These are phyloP conservation scores for Tuber brumale DNA, from an alignment of 495 filamentous ascomycete species.

Conservation along the genomic window DNA sequence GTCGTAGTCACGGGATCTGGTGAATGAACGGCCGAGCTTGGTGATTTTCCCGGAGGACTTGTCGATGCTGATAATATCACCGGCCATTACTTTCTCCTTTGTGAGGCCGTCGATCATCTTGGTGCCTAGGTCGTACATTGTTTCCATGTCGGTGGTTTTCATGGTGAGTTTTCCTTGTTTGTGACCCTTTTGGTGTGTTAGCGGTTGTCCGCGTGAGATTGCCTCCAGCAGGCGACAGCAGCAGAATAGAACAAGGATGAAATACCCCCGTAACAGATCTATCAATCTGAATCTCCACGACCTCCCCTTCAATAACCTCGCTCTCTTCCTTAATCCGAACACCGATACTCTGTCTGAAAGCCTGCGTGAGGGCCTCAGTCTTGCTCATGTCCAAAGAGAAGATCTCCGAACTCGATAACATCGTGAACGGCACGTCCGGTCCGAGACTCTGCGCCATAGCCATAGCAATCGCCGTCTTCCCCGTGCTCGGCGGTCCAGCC, in stretches of 20 bases:
- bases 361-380: constrained; percentile 94
- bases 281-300: constrained; percentile 98
- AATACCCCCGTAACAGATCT: constrained; percentile 83
- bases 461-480: constrained; percentile 98
- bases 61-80: constrained; percentile 96
- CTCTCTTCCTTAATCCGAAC: constrained; percentile 97
- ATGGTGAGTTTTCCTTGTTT: constrained; percentile 99
- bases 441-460: constrained; percentile 96
- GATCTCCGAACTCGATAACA: constrained; percentile 89
- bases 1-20: constrained; percentile 92
- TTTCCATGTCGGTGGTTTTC: constrained; percentile 99
- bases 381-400: constrained; percentile 99
- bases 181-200: constrained; percentile 52
- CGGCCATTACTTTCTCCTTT: constrained; percentile 96
- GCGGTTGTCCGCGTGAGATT: constrained; percentile 1
- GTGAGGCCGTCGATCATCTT: constrained; percentile 99
- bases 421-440: constrained; percentile 89
- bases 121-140: constrained; percentile 96
- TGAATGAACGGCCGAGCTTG: constrained; percentile 88
- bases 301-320: constrained; percentile 97
- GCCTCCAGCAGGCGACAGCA: not conserved
- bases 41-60: constrained; percentile 97
- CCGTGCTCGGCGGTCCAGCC: constrained; percentile 92
- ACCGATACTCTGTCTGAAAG: constrained; percentile 93
- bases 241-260: constrained; percentile 22